Percentiles rank a stretch among this genome's conserved stretches.
Conservation (phyloP, 352 stramenopile species). For the Thraustochytrium aureum region DNA sequence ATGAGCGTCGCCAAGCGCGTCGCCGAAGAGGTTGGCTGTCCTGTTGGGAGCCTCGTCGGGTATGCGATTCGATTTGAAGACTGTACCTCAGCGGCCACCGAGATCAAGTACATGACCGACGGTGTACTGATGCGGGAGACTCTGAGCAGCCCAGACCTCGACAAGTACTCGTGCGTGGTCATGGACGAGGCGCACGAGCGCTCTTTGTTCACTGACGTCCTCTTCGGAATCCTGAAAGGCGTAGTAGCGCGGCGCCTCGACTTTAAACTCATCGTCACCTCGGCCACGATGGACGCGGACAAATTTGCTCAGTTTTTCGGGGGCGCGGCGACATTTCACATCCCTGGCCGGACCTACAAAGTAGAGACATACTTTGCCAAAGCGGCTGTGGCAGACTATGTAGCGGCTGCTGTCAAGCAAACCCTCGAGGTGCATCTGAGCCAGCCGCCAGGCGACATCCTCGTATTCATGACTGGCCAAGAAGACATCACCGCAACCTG, state of each 20-base stretch:
- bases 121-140: conserved; percentile 88
- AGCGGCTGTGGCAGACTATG: conserved; percentile 94
- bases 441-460: conserved; percentile 92
- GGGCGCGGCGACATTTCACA: conserved; percentile 91
- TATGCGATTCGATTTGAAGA: conserved; percentile 95
- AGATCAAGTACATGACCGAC: conserved; percentile 97
- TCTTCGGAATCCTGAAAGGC: conserved; percentile 89
- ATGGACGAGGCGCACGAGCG: conserved; percentile 95
- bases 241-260: conserved; percentile 79
- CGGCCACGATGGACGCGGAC: conserved; percentile 95
- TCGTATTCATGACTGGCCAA: conserved; percentile 99
- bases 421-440: conserved; percentile 97
- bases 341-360: conserved; percentile 80
- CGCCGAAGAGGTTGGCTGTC: conserved; percentile 94
- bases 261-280: conserved; percentile 88
- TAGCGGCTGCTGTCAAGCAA: conserved; percentile 97
- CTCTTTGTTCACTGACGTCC: conserved; percentile 88
- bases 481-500: conserved; percentile 98
- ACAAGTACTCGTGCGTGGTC: conserved; percentile 82
- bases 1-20: conserved; percentile 99
- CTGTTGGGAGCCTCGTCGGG: conserved; percentile 80
- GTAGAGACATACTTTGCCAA: conserved; percentile 86
- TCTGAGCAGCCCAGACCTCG: conserved; percentile 76
- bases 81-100: conserved; percentile 86
- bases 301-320: conserved; percentile 97